Evolutionary conservation across 202 grass and related monocot species (phyloP), one percentile per base, ranked within the genome.

Genomic region (Carex sylvatica): DNA sequence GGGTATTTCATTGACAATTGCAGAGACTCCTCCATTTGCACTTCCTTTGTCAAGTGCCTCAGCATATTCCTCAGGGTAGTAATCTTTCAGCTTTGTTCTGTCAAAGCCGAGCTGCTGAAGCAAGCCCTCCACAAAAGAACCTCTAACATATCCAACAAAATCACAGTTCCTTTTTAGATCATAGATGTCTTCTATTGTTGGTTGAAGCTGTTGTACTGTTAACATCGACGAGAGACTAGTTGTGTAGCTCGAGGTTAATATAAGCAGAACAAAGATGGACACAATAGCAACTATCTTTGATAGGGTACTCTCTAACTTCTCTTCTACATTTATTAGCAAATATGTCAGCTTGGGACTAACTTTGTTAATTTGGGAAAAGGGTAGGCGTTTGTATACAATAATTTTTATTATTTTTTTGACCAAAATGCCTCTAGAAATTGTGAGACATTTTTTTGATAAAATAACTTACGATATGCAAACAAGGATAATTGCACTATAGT

Each of bases 231-330:
- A 30, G 30, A 94, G 80, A 38, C 62, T 94, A 30, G 92, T 90
- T n/a, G 92, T 92, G 18, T 94, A 94, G 42, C 89, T 87, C 77
- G 92, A 90, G 56, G 52, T 83, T 61, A 95, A 80, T 36, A 92
- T 59, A 9, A 95, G 84, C 2, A 92, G 59, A 8, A 88, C 85
- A 63, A 88, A 83, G 3, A 87, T 8, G 84, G 85, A 90, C 66
- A 92, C 44, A 14, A 88, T 65, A 65, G 88, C 24, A 18, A 88
- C 86, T 53, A 92, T 74, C 55, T 83, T 76, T 4, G 92, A 90
- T 33, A 90, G 52, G 9, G 83, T 2, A 11, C 46, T 49, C 46
- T 49, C 46, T 49, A 49, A 11, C 46, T 49, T 49, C 3, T 49
- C 46, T 13, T 59, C 92, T 92, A 85, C 84, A 89, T 63, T 20